Percentiles rank a stretch among this genome's conserved stretches.
These are phyloP conservation scores for Aegle marmelos DNA, from an alignment of 345 rosid genomes.

Conservation along the genomic window DNA sequence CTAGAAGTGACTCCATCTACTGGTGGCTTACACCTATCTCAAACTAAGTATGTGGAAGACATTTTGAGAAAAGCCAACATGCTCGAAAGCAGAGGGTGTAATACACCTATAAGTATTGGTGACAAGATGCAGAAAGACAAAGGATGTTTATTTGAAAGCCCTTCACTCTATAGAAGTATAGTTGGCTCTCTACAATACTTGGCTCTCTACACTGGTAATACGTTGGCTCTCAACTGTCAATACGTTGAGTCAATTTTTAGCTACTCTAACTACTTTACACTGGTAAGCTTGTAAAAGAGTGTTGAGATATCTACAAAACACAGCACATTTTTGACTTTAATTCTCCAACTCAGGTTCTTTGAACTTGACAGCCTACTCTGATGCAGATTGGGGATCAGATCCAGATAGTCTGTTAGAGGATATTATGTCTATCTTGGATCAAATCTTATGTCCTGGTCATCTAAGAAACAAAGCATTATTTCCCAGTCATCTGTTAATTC, in stretches of 20 bases:
- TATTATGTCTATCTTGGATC: no score
- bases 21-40: no score
- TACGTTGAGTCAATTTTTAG: neutral
- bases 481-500: no score
- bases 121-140: neutral
- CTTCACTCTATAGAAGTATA: neutral
- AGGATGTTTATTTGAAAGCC: neutral
- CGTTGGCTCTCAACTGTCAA: neutral
- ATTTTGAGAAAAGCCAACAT: neutral
- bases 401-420: no score
- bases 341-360: fast-evolving
- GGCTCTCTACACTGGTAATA: neutral
- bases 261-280: neutral
- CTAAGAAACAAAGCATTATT: no score
- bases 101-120: neutral
- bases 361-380: no score
- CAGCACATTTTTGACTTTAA: no score
- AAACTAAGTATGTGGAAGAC: neutral
- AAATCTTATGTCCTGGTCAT: no score
- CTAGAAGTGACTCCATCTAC: no score
- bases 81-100: neutral
- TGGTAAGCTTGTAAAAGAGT: neutral
- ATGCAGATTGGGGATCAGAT: no score
- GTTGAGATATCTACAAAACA: neutral
- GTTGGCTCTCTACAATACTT: neutral